These are phyloP conservation scores for Colletotrichum orchidophilum DNA, from an alignment of 2,329 filamentous ascomycete species.

Conservation along the genomic window DNA sequence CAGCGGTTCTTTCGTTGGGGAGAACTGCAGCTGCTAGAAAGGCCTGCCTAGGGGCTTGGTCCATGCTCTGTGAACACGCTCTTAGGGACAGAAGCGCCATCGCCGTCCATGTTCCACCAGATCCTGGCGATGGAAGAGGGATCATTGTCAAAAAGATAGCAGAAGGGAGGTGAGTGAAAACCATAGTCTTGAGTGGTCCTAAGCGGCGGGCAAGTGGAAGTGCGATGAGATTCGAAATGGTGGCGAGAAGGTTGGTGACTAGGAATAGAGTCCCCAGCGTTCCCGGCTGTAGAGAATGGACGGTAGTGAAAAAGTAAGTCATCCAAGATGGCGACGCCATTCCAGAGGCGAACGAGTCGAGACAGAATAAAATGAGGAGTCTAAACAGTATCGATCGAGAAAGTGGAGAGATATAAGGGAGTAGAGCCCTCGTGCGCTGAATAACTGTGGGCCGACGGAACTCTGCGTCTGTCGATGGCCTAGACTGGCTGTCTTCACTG, in stretches of 20 bases:
- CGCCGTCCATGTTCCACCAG: constrained; percentile 58
- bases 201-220: constrained; percentile 64
- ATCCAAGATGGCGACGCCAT: constrained; percentile 72
- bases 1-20: constrained; percentile 73
- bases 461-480: constrained; percentile 20
- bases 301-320: constrained; percentile 63
- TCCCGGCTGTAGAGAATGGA: constrained; percentile 58
- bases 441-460: background rate
- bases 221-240: constrained; percentile 61
- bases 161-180: constrained; percentile 77
- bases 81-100: constrained; percentile 70
- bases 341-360: constrained; percentile 62
- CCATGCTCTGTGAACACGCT: constrained; percentile 73
- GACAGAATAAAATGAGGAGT: constrained; percentile 26
- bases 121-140: constrained; percentile 55
- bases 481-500: background rate
- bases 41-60: constrained; percentile 74
- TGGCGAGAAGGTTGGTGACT: constrained; percentile 60
- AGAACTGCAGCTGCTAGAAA: constrained; percentile 74
- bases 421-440: constrained; percentile 14
- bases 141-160: constrained; percentile 72
- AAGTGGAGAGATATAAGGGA: constrained; percentile 30
- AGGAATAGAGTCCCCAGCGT: constrained; percentile 65
- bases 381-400: constrained; percentile 31
- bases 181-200: constrained; percentile 78